phyloP scores from a whole-genome alignment of 352 stramenopile species.

The Plasmopara viticola region DNA sequence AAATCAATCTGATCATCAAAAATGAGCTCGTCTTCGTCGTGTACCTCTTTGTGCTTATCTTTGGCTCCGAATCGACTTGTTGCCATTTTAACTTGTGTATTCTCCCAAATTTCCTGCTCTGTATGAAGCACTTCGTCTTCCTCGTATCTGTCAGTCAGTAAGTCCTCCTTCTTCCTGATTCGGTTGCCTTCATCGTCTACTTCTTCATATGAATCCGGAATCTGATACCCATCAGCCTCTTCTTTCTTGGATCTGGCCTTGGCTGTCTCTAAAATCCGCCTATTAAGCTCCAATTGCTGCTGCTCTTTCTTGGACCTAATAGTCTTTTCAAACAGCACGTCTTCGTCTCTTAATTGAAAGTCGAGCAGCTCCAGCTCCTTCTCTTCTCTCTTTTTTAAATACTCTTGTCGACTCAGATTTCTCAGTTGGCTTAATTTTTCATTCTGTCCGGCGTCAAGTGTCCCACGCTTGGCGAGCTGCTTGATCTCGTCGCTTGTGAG shows the following conservation, averaged over 20 bases:
- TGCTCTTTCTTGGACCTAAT: conserved; percentile 65
- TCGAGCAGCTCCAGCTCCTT: conserved; percentile 95
- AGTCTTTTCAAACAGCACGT: conserved; percentile 74
- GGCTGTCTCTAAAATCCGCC: conserved; percentile 88
- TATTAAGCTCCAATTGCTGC: conserved; percentile 79
- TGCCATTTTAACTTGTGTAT: conserved; percentile 92
- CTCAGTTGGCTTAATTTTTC: conserved; percentile 76
- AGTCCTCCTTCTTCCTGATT: conserved; percentile 87
- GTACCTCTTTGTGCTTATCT: conserved; percentile 45
- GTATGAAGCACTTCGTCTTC: conserved; percentile 89
- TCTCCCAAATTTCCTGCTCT: conserved; percentile 98
- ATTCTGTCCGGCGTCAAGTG: conserved; percentile 42
- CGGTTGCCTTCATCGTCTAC: conserved; percentile 84
- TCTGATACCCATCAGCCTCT: conserved; percentile 85
- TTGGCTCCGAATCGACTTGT: conserved; percentile 53
- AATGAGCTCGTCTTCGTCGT: conserved; percentile 94
- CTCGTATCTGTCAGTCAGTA: conserved; percentile 93
- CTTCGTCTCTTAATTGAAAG: conserved; percentile 68
- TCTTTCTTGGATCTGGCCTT: conserved; percentile 53
- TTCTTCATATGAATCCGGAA: conserved; percentile 96
- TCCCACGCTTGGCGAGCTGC: conserved; percentile 72
- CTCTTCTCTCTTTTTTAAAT: conserved; percentile 97
- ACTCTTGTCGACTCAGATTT: conserved; percentile 92
- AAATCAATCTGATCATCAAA: conserved; percentile 99
- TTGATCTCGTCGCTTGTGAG: conserved; percentile 76